Conservation (phyloP, 129 eudicot species). For the Oenanthe sinensis region DNA sequence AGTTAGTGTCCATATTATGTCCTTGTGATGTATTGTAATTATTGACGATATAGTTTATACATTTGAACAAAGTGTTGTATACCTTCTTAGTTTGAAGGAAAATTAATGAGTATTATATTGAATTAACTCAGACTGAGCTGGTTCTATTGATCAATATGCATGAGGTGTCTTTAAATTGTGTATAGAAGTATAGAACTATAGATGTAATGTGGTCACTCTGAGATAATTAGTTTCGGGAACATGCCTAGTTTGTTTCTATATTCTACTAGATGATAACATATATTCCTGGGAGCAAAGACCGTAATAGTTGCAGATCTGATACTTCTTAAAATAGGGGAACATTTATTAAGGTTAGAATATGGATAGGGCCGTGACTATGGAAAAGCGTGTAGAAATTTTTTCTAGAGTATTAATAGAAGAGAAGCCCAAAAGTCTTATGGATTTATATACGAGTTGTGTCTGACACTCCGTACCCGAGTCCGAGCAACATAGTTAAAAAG, state of each 20-base stretch:
- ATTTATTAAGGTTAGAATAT: no score
- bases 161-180: background rate
- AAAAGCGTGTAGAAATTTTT: background rate
- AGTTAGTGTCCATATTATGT: background rate
- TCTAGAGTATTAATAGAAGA: background rate
- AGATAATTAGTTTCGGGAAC: background rate
- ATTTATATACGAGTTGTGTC: background rate
- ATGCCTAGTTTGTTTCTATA: background rate
- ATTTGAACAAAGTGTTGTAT: background rate
- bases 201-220: background rate
- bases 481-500: background rate
- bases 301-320: background rate
- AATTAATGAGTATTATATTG: background rate
- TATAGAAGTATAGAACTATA: background rate
- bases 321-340: background rate
- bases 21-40: background rate
- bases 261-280: background rate
- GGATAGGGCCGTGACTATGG: background rate
- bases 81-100: background rate
- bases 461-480: no score
- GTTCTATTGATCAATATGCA: background rate
- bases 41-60: background rate
- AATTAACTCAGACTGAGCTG: background rate
- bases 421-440: background rate
- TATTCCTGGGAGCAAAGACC: background rate